A percentile compares a stretch with the other conserved stretches of the same genome.
phyloP scores from a whole-genome alignment of 2,329 filamentous ascomycete genomes.

The Penicillium sp. region DNA sequence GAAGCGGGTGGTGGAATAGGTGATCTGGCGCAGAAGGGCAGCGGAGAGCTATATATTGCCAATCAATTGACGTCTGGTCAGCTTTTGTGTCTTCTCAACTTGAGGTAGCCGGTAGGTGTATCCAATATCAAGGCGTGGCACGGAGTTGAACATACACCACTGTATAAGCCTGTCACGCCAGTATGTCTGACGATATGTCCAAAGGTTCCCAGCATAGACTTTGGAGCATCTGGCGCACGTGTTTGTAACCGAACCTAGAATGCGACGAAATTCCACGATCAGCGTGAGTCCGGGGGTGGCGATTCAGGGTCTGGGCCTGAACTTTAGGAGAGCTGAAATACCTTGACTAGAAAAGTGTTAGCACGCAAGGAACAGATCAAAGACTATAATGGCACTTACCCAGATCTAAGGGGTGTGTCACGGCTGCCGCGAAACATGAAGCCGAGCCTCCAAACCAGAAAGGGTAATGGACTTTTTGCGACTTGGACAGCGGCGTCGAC shows the following conservation, averaged over 20 bases:
- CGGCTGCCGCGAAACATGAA: slow-evolving; percentile 84
- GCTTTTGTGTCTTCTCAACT: not conserved
- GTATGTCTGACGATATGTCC: slow-evolving; percentile 74
- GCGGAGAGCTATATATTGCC: slow-evolving; percentile 68
- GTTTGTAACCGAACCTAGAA: slow-evolving; percentile 82
- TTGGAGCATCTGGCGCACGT: slow-evolving; percentile 71
- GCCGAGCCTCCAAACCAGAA: slow-evolving; percentile 98
- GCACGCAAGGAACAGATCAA: slow-evolving; percentile 3
- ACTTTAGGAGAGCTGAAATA: slow-evolving; percentile 23
- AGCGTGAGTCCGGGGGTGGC: slow-evolving; percentile 6
- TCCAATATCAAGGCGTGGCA: not conserved
- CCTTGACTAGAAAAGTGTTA: slow-evolving; percentile 54
- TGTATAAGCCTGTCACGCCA: slow-evolving; percentile 81
- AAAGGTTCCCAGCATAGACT: slow-evolving; percentile 83
- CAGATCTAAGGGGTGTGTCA: slow-evolving; percentile 92
- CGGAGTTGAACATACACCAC: slow-evolving; percentile 58
- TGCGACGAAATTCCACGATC: slow-evolving; percentile 16
- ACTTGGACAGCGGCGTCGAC: slow-evolving; percentile 20
- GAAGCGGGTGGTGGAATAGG: slow-evolving; percentile 95
- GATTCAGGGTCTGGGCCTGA: slow-evolving; percentile 5
- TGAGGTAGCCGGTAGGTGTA: not conserved
- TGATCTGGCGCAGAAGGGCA: slow-evolving; percentile 87
- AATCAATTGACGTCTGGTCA: slow-evolving; percentile 5
- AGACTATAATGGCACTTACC: slow-evolving; percentile 55
- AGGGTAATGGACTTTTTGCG: slow-evolving; percentile 60